Percentiles rank a stretch among this genome's conserved stretches.
Evolutionary conservation across 176 grass and related monocot species (phyloP).

Genomic region (Musa acuminata): DNA sequence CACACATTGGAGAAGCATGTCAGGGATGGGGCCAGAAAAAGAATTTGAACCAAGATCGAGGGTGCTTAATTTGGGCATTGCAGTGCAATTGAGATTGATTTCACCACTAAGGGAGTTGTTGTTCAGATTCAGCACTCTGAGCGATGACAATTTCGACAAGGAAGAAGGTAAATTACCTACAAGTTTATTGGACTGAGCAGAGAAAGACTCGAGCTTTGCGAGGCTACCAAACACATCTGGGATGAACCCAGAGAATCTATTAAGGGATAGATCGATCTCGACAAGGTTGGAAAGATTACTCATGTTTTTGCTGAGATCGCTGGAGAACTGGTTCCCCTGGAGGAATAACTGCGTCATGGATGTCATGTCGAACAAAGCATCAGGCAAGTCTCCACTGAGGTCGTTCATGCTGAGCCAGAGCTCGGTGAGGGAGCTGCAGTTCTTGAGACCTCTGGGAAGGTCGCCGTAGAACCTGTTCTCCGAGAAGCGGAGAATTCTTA

Average conservation of each 20-base stretch:
- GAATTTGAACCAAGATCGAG: background rate
- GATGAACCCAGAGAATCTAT: conserved; percentile 47
- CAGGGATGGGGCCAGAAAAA: background rate
- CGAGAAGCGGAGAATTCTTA: conserved; percentile 52
- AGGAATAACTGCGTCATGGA: conserved; percentile 34
- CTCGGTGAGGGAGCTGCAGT: conserved; percentile 44
- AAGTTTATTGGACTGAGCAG: conserved; percentile 40
- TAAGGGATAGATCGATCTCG: conserved; percentile 56
- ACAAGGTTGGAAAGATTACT: conserved; percentile 56
- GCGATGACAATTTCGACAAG: conserved; percentile 34
- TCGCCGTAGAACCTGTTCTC: conserved; percentile 41
- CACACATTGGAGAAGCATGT: background rate
- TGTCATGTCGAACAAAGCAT: conserved; percentile 46
- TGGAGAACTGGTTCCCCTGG: conserved; percentile 52
- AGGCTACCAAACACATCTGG: conserved; percentile 65
- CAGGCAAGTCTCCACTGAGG: conserved; percentile 47
- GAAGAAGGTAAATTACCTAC: conserved; percentile 47
- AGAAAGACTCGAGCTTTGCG: conserved; percentile 40
- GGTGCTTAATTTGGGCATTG: background rate
- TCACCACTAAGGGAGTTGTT: conserved; percentile 55
- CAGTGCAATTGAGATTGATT: conserved; percentile 38
- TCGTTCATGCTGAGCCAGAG: conserved; percentile 49
- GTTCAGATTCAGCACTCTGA: conserved; percentile 55
- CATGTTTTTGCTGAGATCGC: conserved; percentile 27
- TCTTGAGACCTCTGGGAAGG: conserved; percentile 37